These are phyloP conservation scores for Globisporangium cederbergense DNA, from an alignment of 352 stramenopile genomes.

Conservation along the genomic window DNA sequence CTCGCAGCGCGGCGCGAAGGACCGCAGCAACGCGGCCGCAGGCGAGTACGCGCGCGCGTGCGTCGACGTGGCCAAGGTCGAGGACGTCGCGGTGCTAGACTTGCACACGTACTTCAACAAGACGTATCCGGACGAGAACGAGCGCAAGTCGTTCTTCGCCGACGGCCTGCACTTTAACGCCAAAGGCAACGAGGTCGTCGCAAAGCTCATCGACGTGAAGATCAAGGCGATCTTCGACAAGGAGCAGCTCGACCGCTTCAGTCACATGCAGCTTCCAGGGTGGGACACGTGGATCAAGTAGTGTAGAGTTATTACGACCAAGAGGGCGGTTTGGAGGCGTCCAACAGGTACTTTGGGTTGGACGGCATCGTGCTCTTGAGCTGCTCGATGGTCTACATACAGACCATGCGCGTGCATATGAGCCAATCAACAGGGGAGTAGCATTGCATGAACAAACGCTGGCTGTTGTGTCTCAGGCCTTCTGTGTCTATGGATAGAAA, in stretches of 20 bases:
- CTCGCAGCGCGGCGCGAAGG: conserved; percentile 23
- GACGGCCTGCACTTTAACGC: conserved; percentile 52
- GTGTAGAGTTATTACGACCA: neutral
- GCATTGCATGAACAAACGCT: neutral
- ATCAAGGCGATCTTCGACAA: conserved; percentile 23
- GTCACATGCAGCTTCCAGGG: conserved; percentile 9
- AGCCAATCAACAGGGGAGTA: neutral
- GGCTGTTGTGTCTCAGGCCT: no score
- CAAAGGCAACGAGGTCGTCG: conserved; percentile 41
- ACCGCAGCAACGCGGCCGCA: conserved; percentile 35
- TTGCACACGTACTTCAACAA: conserved; percentile 40
- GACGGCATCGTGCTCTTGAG: conserved; percentile 40
- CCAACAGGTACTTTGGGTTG: conserved; percentile 38
- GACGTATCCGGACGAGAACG: conserved; percentile 18
- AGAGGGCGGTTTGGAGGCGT: conserved; percentile 15
- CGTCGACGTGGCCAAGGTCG: conserved; percentile 23
- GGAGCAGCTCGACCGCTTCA: conserved; percentile 8
- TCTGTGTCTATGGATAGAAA: neutral
- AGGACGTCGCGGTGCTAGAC: conserved; percentile 32
- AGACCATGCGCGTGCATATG: neutral
- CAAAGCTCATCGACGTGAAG: conserved; percentile 26
- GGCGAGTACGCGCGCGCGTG: conserved; percentile 38
- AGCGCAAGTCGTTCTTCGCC: conserved; percentile 29
- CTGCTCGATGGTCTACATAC: conserved; percentile 45
- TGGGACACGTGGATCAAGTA: conserved; percentile 15